A percentile compares a stretch with the other conserved stretches of the same genome.
Evolutionary conservation across 2,329 filamentous ascomycete species (phyloP).

Genomic region (Tolypocladium amazonense): DNA sequence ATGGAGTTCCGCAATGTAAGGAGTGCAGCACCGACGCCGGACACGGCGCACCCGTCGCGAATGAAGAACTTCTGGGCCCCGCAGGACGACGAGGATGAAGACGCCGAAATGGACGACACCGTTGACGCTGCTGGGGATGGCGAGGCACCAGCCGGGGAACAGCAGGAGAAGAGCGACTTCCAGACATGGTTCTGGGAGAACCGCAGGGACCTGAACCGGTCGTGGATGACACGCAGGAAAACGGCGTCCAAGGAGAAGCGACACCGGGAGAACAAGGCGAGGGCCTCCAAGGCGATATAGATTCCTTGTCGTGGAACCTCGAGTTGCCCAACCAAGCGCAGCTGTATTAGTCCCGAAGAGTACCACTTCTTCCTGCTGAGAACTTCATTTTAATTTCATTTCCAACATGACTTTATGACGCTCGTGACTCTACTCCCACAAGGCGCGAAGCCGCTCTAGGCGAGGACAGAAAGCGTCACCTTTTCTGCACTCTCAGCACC

Average conservation of each 20-base stretch:
- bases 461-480: background rate
- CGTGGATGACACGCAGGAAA: constrained; percentile 57
- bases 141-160: constrained; percentile 8
- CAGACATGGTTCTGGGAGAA: constrained; percentile 61
- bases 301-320: background rate
- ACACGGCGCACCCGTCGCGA: constrained; percentile 69
- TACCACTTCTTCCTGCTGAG: background rate
- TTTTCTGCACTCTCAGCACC: no score
- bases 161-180: constrained; percentile 38
- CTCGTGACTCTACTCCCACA: no score
- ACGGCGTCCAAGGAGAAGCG: constrained; percentile 54
- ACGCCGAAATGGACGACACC: constrained; percentile 15
- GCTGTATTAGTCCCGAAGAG: background rate
- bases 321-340: background rate
- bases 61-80: constrained; percentile 48
- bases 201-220: constrained; percentile 51
- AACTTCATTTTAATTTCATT: background rate
- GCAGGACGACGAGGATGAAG: constrained; percentile 23
- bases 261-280: constrained; percentile 52
- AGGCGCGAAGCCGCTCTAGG: background rate
- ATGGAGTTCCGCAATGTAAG: constrained; percentile 64
- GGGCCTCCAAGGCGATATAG: constrained; percentile 30
- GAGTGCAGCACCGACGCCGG: constrained; percentile 88
- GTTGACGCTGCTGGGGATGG: constrained; percentile 15
- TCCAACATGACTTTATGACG: background rate